Conservation (phyloP, 805 yeast genomes). For the Sugiyamaella americana region DNA sequence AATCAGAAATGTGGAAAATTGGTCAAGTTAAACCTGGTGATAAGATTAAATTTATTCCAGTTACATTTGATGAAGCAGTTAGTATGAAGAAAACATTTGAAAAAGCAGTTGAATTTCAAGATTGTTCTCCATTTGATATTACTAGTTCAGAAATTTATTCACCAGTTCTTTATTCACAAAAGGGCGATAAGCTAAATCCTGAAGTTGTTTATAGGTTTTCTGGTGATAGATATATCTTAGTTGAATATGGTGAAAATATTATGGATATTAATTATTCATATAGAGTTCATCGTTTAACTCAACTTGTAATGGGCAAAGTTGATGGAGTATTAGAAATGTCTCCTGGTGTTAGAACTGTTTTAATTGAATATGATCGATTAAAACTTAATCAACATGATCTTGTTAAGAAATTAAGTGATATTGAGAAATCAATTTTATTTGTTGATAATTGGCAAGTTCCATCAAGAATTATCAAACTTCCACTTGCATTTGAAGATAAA, state of each 20-base stretch:
- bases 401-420: constrained; percentile 58
- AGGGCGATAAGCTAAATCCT: constrained; percentile 49
- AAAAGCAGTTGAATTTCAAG: constrained; percentile 41
- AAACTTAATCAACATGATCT: constrained; percentile 56
- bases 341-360: constrained; percentile 92
- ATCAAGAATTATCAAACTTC: constrained; percentile 75
- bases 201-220: constrained; percentile 87
- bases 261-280: constrained; percentile 82
- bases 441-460: constrained; percentile 80
- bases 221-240: constrained; percentile 87
- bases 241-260: constrained; percentile 86
- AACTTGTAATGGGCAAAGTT: constrained; percentile 62
- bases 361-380: constrained; percentile 72
- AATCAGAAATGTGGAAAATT: constrained; percentile 96
- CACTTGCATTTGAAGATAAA: constrained; percentile 95
- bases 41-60: constrained; percentile 68
- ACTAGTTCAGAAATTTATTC: constrained; percentile 40
- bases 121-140: constrained; percentile 40
- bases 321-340: constrained; percentile 90
- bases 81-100: constrained; percentile 59
- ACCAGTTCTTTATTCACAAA: constrained; percentile 59
- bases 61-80: constrained; percentile 63
- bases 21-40: constrained; percentile 98
- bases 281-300: constrained; percentile 77
- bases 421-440: constrained; percentile 68